phyloP scores from a whole-genome alignment of 2,329 filamentous ascomycete genomes.

The Neonectria neomacrospora region DNA sequence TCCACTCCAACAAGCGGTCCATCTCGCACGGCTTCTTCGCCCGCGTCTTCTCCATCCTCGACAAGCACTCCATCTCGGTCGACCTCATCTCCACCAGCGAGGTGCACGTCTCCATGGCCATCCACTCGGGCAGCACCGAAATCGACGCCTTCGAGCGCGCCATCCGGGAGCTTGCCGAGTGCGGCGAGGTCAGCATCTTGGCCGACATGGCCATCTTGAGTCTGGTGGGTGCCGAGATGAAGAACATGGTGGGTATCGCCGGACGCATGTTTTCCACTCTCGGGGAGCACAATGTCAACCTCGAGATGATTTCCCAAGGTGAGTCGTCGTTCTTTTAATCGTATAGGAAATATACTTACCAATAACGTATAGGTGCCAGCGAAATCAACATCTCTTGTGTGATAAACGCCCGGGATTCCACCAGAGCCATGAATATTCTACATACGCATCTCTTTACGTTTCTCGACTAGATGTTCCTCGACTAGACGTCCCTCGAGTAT shows the following conservation, averaged over 20 bases:
- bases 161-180: conserved; percentile 78
- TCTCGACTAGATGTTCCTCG: conserved; percentile 68
- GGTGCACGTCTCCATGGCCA: conserved; percentile 96
- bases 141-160: conserved; percentile 73
- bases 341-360: conserved; percentile 1
- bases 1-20: conserved; percentile 96
- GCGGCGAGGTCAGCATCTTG: conserved; percentile 90
- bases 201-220: conserved; percentile 95
- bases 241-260: conserved; percentile 95
- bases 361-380: conserved; percentile 77
- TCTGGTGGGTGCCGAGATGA: conserved; percentile 94
- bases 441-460: conserved; percentile 98
- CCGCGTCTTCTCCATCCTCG: conserved; percentile 90
- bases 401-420: conserved; percentile 90
- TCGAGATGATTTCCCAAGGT: conserved; percentile 99
- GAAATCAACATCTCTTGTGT: conserved; percentile 99
- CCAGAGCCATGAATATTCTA: conserved; percentile 92
- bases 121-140: conserved; percentile 80
- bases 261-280: conserved; percentile 95
- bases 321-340: conserved; percentile 44
- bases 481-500: conserved; percentile 47
- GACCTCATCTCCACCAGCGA: conserved; percentile 97
- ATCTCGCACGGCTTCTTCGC: conserved; percentile 97
- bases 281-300: conserved; percentile 93
- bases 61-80: conserved; percentile 87